Conservation (phyloP, 75 land plant genomes). For the Cunninghamia lanceolata region DNA sequence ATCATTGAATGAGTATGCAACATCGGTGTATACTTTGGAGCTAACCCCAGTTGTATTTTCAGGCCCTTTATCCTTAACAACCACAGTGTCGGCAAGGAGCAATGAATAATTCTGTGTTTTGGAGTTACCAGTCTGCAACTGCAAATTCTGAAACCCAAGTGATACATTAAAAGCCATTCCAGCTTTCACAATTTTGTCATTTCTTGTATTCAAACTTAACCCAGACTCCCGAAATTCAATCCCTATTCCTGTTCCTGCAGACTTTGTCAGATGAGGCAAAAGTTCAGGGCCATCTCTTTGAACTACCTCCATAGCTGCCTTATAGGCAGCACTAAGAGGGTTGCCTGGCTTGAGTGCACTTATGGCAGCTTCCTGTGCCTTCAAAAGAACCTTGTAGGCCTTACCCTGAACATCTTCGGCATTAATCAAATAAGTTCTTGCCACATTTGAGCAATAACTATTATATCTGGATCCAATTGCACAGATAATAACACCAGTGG, state of each 20-base stretch:
- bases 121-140: conserved; percentile 32
- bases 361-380: conserved; percentile 92
- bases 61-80: conserved; percentile 44
- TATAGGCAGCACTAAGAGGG: conserved; percentile 51
- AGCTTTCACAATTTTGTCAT: conserved; percentile 56
- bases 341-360: conserved; percentile 69
- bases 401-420: conserved; percentile 68
- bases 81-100: conserved; percentile 68
- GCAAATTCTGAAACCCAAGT: conserved; percentile 69
- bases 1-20: conserved; percentile 74
- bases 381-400: conserved; percentile 80
- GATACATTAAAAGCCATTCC: conserved; percentile 93
- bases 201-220: conserved; percentile 57
- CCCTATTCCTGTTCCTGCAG: conserved; percentile 95
- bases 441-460: conserved; percentile 88
- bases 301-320: conserved; percentile 64
- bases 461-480: conserved; percentile 86
- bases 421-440: conserved; percentile 79
- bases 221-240: conserved; percentile 95
- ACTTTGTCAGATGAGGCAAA: conserved; percentile 57
- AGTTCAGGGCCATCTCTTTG: conserved; percentile 75
- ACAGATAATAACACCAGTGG: conserved; percentile 79
- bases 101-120: conserved; percentile 60
- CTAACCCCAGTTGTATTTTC: conserved; percentile 47
- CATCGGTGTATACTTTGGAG: conserved; percentile 63